Conservation (phyloP, 129 eudicot species). For the Sambucus nigra region DNA sequence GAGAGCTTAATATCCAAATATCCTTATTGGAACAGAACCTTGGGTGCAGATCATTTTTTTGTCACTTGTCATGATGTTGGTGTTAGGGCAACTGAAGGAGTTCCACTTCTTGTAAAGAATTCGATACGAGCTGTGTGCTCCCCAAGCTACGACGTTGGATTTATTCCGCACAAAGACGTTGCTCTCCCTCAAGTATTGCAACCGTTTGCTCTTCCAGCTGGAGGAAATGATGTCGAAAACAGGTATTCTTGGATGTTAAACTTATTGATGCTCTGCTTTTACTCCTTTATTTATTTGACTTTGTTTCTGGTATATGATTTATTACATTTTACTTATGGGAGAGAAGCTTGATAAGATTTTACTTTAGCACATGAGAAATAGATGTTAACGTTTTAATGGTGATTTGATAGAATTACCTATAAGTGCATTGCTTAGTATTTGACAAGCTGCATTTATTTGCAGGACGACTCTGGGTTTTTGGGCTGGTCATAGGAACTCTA, state of each 20-base stretch:
- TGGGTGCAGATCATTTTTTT: constrained; percentile 97
- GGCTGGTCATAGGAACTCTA: constrained; percentile 97
- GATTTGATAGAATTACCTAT: not conserved
- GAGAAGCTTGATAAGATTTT: too few relatives aligned
- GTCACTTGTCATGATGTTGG: constrained; percentile 99
- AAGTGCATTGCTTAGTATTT: not conserved
- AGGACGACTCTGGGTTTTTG: constrained; percentile 93
- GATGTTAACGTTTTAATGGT: too few relatives aligned
- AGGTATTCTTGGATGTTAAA: constrained; percentile 21
- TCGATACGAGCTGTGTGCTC: constrained; percentile 92
- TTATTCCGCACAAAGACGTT: constrained; percentile 94
- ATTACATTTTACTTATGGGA: too few relatives aligned
- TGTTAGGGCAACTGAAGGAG: constrained; percentile 94
- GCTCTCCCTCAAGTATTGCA: constrained; percentile 97
- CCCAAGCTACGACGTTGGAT: constrained; percentile 96
- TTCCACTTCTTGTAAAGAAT: constrained; percentile 78
- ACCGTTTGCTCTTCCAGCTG: constrained; percentile 97
- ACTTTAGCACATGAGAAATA: too few relatives aligned
- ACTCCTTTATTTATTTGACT: too few relatives aligned
- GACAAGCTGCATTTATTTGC: constrained; percentile 1
- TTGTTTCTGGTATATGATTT: too few relatives aligned
- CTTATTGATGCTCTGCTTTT: constrained; percentile 1
- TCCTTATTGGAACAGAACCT: constrained; percentile 98
- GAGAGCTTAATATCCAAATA: constrained; percentile 83
- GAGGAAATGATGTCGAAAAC: constrained; percentile 86